Evolutionary conservation across 345 rosid species (phyloP), one percentile per base, ranked within the genome.

Genomic region (Acer negundo): DNA sequence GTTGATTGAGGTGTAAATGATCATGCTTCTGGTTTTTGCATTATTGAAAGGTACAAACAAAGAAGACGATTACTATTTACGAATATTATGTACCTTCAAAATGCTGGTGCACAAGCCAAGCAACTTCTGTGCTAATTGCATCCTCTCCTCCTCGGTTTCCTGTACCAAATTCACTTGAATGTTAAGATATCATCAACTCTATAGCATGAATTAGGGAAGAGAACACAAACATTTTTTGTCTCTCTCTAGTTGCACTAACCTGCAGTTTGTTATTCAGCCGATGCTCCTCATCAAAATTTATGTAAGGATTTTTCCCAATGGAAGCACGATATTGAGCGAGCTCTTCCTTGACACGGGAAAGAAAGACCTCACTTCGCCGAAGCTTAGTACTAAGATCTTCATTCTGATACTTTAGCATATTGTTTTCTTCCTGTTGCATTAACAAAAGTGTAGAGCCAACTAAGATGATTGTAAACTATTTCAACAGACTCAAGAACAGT

Each of bases 401-500:
- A 38, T 89, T 93, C 80, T 92, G 93, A 73, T 77, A 62, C 82
- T 88, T 96, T 31, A 96, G 91, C 70, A 75, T 78, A 78, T 89
- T 91, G 83, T 94, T 96, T 88, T 94, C 98, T 83, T 94, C 99
- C 99, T 95, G 80, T 88, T 82, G 82, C 76, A 81, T 62, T 20
- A 26, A 59, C 7, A 62, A 17, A 28, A 80, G 10, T 23, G 51
- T 38, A 19, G 49, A 58, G 8, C 62, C 10, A 73, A 44, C 58
- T 1, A 22, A 23, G 42, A 46, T 17, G 66, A 10, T 62, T 62
- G 22, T 35, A 24, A 49, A 16, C 38, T 13, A 70, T 47, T 26
- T 70, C 53, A 31, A 40, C 49, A 11, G 40, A 59, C 26, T 62
- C 4, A 6, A 46, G 67, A 17, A 23, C 40, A 47, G 26, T n/a